phyloP scores from a whole-genome alignment of 441 rosid species.

The Euphorbia schlechtendalii region DNA sequence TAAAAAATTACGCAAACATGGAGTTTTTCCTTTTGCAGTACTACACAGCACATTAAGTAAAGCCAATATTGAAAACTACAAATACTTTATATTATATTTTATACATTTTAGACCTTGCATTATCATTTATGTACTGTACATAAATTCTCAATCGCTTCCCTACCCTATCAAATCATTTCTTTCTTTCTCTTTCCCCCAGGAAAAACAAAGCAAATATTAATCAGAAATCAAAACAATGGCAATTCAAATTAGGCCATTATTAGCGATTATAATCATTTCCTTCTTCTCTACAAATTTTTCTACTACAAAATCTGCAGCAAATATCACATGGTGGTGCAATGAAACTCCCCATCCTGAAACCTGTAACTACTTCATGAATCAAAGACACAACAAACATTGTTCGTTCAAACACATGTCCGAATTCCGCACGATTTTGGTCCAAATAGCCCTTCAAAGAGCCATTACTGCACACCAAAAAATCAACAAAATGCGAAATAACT shows the following conservation, averaged over 20 bases:
- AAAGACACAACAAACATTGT: constrained; percentile 18
- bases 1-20: background rate
- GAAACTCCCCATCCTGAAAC: constrained; percentile 64
- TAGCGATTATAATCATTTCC: constrained; percentile 16
- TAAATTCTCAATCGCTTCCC: background rate
- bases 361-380: constrained; percentile 42
- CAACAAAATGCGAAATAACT: constrained; percentile 21
- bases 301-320: constrained; percentile 17
- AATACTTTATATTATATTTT: background rate
- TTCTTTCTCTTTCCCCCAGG: constrained; percentile 6
- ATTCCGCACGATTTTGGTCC: constrained; percentile 41
- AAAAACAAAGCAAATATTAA: constrained; percentile 9
- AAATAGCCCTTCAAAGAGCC: constrained; percentile 47
- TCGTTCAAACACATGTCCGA: constrained; percentile 34
- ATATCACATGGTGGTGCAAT: constrained; percentile 58
- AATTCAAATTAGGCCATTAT: constrained; percentile 13
- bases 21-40: constrained; percentile 9
- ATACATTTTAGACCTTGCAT: constrained; percentile 5
- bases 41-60: constrained; percentile 13
- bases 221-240: constrained; percentile 18
- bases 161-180: background rate
- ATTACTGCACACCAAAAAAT: constrained; percentile 27
- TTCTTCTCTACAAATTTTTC: constrained; percentile 24
- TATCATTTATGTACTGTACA: constrained; percentile 12
- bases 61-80: background rate